These are phyloP conservation scores for Magnusiomyces ingens DNA, from an alignment of 1,139 yeast genomes.

Conservation along the genomic window DNA sequence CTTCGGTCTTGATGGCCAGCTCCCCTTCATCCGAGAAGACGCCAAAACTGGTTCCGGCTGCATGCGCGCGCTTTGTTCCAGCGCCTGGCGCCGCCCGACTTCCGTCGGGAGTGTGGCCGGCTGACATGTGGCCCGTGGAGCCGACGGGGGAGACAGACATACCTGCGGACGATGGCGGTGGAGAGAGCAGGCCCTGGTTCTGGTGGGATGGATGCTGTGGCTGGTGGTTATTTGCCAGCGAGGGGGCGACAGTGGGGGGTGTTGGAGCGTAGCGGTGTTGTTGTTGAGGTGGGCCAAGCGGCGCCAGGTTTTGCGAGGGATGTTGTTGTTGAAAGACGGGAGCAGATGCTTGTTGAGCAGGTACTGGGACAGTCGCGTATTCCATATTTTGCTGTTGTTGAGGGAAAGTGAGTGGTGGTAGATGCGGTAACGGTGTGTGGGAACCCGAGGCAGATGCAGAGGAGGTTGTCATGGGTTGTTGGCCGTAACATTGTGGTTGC, in stretches of 20 bases:
- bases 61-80: too few species aligned
- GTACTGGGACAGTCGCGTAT: not conserved
- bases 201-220: not conserved
- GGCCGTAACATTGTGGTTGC: not conserved
- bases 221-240: too few species aligned
- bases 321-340: too few species aligned
- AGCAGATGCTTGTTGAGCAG: not conserved
- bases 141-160: too few species aligned
- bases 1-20: too few species aligned
- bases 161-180: not conserved
- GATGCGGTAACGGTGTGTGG: not conserved
- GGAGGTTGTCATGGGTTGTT: not conserved
- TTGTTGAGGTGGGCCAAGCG: not conserved
- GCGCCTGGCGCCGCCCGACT: too few species aligned
- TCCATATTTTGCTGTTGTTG: not conserved
- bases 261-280: not conserved
- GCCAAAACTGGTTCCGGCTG: too few species aligned
- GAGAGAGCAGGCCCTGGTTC: not conserved
- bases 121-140: too few species aligned
- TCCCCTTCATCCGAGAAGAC: too few species aligned
- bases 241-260: too few species aligned
- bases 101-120: too few species aligned
- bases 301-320: not conserved
- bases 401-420: not conserved
- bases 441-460: not conserved